These are phyloP conservation scores for Schwanniomyces yamadae DNA, from an alignment of 805 yeast genomes.

Conservation along the genomic window DNA sequence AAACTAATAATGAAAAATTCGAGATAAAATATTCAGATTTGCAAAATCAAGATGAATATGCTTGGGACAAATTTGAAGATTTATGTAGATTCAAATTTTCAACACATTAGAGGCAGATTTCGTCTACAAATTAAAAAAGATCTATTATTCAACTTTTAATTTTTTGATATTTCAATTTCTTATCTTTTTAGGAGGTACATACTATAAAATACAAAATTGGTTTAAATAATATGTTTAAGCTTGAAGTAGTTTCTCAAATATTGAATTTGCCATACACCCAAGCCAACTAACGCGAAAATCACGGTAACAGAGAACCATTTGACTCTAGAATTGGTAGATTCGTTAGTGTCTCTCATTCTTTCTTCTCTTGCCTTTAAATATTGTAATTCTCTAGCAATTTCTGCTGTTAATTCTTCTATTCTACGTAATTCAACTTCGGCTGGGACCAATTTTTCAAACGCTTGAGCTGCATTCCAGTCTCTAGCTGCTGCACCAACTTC, in stretches of 20 bases:
- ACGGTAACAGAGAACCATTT: conserved; percentile 78
- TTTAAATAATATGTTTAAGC: conserved; percentile 77
- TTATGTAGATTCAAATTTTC: no score
- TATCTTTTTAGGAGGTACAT: no score
- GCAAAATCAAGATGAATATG: no score
- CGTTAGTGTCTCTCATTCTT: conserved; percentile 93
- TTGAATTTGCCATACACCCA: conserved; percentile 91
- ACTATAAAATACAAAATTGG: no score
- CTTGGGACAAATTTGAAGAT: no score
- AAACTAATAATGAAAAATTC: no score
- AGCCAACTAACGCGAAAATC: conserved; percentile 63
- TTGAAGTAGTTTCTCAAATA: conserved; percentile 92
- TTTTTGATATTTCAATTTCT: no score
- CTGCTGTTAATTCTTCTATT: conserved; percentile 82
- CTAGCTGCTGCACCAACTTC: conserved; percentile 97
- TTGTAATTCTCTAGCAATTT: conserved; percentile 73
- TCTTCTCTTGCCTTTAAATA: conserved; percentile 88
- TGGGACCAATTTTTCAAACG: conserved; percentile 89
- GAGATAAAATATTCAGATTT: no score
- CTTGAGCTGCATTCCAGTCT: conserved; percentile 95
- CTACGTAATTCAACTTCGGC: conserved; percentile 86
- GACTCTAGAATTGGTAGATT: conserved; percentile 91
- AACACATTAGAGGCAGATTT: no score
- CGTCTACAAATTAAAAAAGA: no score
- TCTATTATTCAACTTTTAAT: no score